Evolutionary conservation across 768 basidiomycete genomes (phyloP), one percentile per base, ranked within the genome.

Genomic region (Trametes cingulata): DNA sequence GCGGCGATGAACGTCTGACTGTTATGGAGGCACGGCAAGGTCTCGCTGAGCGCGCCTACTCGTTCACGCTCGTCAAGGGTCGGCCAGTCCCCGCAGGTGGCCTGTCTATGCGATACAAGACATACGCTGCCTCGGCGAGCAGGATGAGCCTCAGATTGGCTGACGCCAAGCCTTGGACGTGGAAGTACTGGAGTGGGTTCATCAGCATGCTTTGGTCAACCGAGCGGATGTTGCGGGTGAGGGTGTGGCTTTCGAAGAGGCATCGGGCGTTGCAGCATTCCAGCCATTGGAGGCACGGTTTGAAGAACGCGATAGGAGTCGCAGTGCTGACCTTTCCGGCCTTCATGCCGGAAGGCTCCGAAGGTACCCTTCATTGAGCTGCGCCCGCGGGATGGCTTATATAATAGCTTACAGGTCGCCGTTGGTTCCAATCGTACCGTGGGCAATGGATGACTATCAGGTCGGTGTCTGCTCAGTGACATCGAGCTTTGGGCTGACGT

Each of bases 401-500:
- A 27, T 8, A 53, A 40, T 46, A 14, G 29, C 14, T 20, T 29
- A 1, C 48, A 82, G 78, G 71, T 22, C 68, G 68, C 35, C 51
- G 61, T 29, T 81, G 79, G 78, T 82, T 76, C 63, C 53, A 52
- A 13, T 54, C 41, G 13, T 70, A 68, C 25, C 76, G 75, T 47
- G 79, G 78, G 15, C 81, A 81, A 56, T 82, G 81, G 81, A 78
- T 81, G 76, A 69, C 78, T 9, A 77, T 81, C 60, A 79, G 68
- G 67, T 69, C 49, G 6, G 65, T 46, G 1, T 53, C 0, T n/a
- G 2, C 14, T 12, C 25, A 5, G 15, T 13, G 0, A n/a, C 20
- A 10, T 22, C 20, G 2, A 15, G 2, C 22, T 13, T 15, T 36
- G 9, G 29, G 1, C 48, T 51, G 19, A 41, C 29, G 0, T 7